Evolutionary conservation across 2,329 filamentous ascomycete species (phyloP).

Genomic region (Botryotinia convoluta): DNA sequence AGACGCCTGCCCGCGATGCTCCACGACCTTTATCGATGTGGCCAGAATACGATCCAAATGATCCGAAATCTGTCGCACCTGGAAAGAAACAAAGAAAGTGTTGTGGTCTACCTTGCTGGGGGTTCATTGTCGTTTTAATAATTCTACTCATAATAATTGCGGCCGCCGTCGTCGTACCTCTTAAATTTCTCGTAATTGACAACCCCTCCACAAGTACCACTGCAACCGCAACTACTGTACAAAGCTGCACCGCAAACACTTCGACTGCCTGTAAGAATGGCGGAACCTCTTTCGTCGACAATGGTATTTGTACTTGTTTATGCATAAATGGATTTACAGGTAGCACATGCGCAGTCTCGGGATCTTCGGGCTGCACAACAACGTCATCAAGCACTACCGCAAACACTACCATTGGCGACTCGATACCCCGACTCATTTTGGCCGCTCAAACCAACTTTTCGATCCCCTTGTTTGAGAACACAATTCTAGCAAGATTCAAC

Average conservation of each 20-base stretch:
- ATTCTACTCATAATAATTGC: conserved; percentile 70
- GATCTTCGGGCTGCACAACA: conserved; percentile 55
- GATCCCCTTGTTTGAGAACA: conserved; percentile 67
- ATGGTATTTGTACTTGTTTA: conserved; percentile 75
- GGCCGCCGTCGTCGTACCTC: conserved; percentile 78
- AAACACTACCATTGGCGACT: conserved; percentile 78
- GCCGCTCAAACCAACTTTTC: conserved; percentile 67
- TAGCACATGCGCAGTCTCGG: conserved; percentile 51
- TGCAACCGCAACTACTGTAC: conserved; percentile 21
- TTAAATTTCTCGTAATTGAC: conserved; percentile 61
- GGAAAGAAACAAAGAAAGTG: conserved; percentile 54
- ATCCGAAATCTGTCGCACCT: not conserved
- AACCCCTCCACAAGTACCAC: conserved; percentile 40
- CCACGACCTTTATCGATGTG: conserved; percentile 39
- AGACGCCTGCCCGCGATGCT: conserved; percentile 42
- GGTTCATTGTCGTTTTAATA: conserved; percentile 64
- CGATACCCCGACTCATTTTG: conserved; percentile 71
- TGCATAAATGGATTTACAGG: conserved; percentile 87
- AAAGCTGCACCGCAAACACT: conserved; percentile 56
- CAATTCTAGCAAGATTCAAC: conserved; percentile 75
- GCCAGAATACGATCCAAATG: conserved; percentile 39
- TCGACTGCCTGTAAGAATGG: conserved; percentile 68
- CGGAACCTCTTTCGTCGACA: conserved; percentile 69
- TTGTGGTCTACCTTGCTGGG: conserved; percentile 82
- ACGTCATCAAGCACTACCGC: conserved; percentile 41